phyloP scores from a whole-genome alignment of 1,139 yeast genomes.

The Pichia sp. region DNA sequence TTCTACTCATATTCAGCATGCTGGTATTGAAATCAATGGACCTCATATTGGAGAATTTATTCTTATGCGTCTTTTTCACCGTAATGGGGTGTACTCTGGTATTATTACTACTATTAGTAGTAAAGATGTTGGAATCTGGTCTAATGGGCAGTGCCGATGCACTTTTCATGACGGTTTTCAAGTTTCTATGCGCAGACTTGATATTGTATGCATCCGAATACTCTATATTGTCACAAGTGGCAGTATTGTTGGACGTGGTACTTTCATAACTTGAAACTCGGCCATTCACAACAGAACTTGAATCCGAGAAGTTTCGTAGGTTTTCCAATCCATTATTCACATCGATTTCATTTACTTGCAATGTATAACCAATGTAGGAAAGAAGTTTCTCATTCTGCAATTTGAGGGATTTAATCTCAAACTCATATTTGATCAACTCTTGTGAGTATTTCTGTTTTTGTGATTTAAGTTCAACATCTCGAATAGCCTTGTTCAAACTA shows the following conservation, averaged over 20 bases:
- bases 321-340: background rate
- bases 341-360: slow-evolving; percentile 37
- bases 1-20: background rate
- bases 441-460: slow-evolving; percentile 37
- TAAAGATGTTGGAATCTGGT: slow-evolving; percentile 21
- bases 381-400: slow-evolving; percentile 53
- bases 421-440: slow-evolving; percentile 48
- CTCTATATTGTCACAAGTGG: slow-evolving; percentile 33
- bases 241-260: slow-evolving; percentile 1
- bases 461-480: slow-evolving; percentile 29
- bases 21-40: background rate
- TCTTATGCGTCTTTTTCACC: background rate
- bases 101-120: background rate
- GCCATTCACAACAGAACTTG: slow-evolving; percentile 13
- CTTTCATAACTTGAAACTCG: slow-evolving; percentile 5
- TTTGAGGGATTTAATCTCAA: slow-evolving; percentile 50
- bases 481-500: slow-evolving; percentile 27
- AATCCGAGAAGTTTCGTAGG: slow-evolving; percentile 4
- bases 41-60: background rate
- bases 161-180: slow-evolving; percentile 38
- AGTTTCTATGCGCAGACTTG: slow-evolving; percentile 31
- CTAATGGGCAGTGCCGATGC: slow-evolving; percentile 33
- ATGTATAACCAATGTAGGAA: slow-evolving; percentile 54
- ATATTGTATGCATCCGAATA: slow-evolving; percentile 55
- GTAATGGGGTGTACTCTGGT: background rate